phyloP scores from a whole-genome alignment of 2,329 filamentous ascomycete genomes.

The Fusarium dimerum region DNA sequence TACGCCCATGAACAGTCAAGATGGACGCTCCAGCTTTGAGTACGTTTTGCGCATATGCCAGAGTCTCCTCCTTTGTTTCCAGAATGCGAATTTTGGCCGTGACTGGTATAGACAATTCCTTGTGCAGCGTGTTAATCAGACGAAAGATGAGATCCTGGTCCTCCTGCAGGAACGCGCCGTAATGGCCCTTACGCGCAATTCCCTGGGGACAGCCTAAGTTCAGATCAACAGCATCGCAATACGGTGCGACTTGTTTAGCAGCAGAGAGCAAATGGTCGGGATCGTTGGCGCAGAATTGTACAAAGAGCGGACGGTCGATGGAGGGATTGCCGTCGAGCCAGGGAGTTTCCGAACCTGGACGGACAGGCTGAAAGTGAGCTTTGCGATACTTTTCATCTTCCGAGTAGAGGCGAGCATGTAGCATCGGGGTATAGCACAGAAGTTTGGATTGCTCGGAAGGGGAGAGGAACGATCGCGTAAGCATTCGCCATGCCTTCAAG shows the following conservation, averaged over 20 bases:
- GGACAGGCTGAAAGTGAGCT: slow-evolving; percentile 75
- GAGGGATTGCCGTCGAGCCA: slow-evolving; percentile 86
- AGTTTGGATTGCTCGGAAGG: slow-evolving; percentile 63
- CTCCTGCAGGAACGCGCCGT: slow-evolving; percentile 94
- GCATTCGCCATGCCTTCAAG: slow-evolving; percentile 86
- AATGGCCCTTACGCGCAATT: slow-evolving; percentile 86
- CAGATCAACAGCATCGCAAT: slow-evolving; percentile 93
- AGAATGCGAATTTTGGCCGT: slow-evolving; percentile 94
- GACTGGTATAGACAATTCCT: slow-evolving; percentile 76
- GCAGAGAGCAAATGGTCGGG: slow-evolving; percentile 77
- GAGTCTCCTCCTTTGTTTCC: slow-evolving; percentile 81
- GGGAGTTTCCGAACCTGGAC: slow-evolving; percentile 35
- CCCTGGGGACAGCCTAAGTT: slow-evolving; percentile 97
- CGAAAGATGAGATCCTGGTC: slow-evolving; percentile 80
- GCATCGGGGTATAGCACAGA: slow-evolving; percentile 93
- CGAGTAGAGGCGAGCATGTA: slow-evolving; percentile 86
- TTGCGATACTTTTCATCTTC: slow-evolving; percentile 76
- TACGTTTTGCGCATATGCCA: slow-evolving; percentile 87
- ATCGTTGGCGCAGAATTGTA: slow-evolving; percentile 95
- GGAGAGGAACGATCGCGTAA: slow-evolving; percentile 88
- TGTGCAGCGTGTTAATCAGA: slow-evolving; percentile 83
- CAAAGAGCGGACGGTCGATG: slow-evolving; percentile 86
- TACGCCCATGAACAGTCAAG: slow-evolving; percentile 86
- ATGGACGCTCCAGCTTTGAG: slow-evolving; percentile 88
- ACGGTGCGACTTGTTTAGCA: slow-evolving; percentile 75